phyloP scores from a whole-genome alignment of 2,329 filamentous ascomycete genomes.

The Sporothrix pseudoabietina region DNA sequence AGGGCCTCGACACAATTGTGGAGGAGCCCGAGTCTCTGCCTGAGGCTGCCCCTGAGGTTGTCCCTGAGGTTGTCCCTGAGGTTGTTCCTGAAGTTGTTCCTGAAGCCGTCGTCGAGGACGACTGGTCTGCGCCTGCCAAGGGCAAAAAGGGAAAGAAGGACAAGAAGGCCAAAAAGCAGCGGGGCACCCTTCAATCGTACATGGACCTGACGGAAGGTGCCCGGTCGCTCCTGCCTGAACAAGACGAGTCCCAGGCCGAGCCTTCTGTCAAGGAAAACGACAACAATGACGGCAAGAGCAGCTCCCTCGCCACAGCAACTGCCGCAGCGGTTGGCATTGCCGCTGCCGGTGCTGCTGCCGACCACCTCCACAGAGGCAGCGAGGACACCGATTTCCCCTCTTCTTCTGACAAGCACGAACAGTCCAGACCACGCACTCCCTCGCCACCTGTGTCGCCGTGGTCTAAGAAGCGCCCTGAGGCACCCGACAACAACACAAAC shows the following conservation, averaged over 20 bases:
- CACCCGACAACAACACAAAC: background rate
- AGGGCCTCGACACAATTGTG: conserved; percentile 12
- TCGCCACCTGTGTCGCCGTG: background rate
- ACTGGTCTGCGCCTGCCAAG: conserved; percentile 20
- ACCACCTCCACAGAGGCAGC: background rate
- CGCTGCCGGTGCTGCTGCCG: background rate
- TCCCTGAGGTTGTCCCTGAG: no score
- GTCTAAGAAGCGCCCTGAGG: background rate
- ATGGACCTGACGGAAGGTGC: conserved; percentile 16
- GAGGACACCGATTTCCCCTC: conserved; percentile 6
- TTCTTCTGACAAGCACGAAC: background rate
- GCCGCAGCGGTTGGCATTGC: background rate
- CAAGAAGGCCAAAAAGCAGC: conserved; percentile 27
- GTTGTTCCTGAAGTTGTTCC: no score
- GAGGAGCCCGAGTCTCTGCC: conserved; percentile 13
- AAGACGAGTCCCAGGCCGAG: conserved; percentile 14
- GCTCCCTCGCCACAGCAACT: background rate
- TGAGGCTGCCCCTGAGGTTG: background rate
- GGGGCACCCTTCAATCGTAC: conserved; percentile 15
- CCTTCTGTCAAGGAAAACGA: background rate
- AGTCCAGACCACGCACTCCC: background rate
- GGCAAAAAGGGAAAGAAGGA: conserved; percentile 27
- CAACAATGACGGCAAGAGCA: no score
- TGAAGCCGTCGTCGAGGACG: background rate
- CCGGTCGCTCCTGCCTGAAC: conserved; percentile 20